These are phyloP conservation scores for Rhizomucor miehei DNA, from an alignment of 371 early-diverging fungal genomes.

Conservation along the genomic window DNA sequence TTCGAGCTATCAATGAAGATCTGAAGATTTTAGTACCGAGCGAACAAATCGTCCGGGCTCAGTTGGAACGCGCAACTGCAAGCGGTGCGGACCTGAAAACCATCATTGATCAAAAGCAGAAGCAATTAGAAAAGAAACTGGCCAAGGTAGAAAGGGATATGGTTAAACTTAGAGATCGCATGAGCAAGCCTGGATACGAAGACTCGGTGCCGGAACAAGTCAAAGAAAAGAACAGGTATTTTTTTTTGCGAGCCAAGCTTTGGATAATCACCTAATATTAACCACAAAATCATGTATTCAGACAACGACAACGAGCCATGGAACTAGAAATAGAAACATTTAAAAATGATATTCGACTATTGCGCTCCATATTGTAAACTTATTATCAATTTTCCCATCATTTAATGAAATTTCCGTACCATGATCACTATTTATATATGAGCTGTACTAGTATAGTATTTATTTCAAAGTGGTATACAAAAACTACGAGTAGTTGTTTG, in stretches of 20 bases:
- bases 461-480: not conserved
- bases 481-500: too few relatives aligned
- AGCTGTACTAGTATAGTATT: not conserved
- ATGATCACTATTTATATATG: too few relatives aligned
- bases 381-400: too few relatives aligned
- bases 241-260: not conserved
- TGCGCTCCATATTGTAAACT: slow-evolving; percentile 9
- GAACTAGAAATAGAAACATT: slow-evolving; percentile 22
- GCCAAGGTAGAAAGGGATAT: slow-evolving; percentile 31
- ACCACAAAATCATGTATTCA: too few relatives aligned
- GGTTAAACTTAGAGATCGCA: slow-evolving; percentile 28
- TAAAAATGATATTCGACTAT: slow-evolving; percentile 26
- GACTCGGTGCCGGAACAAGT: slow-evolving; percentile 37
- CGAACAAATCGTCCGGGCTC: slow-evolving; percentile 30
- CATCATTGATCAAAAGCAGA: slow-evolving; percentile 22
- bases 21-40: slow-evolving; percentile 52
- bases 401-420: too few relatives aligned
- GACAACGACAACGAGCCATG: slow-evolving; percentile 23
- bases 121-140: slow-evolving; percentile 27
- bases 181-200: slow-evolving; percentile 34
- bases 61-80: slow-evolving; percentile 29
- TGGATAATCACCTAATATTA: too few relatives aligned
- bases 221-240: slow-evolving; percentile 44
- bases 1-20: slow-evolving; percentile 30
- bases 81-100: slow-evolving; percentile 23